A percentile compares a stretch with the other conserved stretches of the same genome.
These are phyloP conservation scores for Clarireedia monteithiana DNA, from an alignment of 2,329 filamentous ascomycete genomes.

Conservation along the genomic window DNA sequence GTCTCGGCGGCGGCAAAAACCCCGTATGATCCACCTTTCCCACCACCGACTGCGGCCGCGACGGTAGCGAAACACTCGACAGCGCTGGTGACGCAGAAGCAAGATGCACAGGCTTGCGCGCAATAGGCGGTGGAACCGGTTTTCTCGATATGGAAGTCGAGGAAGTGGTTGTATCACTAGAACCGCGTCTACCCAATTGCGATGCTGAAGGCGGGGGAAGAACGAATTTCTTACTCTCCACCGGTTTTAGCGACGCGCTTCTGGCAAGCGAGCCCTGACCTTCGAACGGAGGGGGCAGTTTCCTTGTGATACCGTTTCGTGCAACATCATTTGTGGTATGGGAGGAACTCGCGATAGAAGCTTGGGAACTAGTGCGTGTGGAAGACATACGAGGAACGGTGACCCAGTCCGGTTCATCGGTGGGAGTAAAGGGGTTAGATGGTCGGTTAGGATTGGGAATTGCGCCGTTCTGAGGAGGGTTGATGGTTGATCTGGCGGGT, in stretches of 20 bases:
- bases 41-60: constrained; percentile 7
- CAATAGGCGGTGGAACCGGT: constrained; percentile 25
- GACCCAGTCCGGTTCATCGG: constrained; percentile 80
- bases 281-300: constrained; percentile 26
- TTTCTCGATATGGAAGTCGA: constrained; percentile 23
- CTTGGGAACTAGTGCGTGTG: constrained; percentile 6
- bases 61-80: constrained; percentile 13
- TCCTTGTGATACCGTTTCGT: constrained; percentile 17
- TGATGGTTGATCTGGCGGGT: constrained; percentile 65
- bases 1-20: constrained; percentile 21
- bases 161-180: constrained; percentile 20
- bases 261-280: background rate
- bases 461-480: constrained; percentile 54
- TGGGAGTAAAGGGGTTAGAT: constrained; percentile 73
- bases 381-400: constrained; percentile 38
- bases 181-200: constrained; percentile 19
- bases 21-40: constrained; percentile 12
- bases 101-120: constrained; percentile 28
- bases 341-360: constrained; percentile 3
- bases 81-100: constrained; percentile 16
- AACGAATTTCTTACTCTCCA: constrained; percentile 4
- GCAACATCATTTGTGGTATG: constrained; percentile 13
- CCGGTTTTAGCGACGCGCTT: no score
- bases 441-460: constrained; percentile 65
- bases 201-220: constrained; percentile 7